Evolutionary conservation across 2,329 filamentous ascomycete species (phyloP), one percentile per base, ranked within the genome.

Genomic region (Juglanconis oblonga): DNA sequence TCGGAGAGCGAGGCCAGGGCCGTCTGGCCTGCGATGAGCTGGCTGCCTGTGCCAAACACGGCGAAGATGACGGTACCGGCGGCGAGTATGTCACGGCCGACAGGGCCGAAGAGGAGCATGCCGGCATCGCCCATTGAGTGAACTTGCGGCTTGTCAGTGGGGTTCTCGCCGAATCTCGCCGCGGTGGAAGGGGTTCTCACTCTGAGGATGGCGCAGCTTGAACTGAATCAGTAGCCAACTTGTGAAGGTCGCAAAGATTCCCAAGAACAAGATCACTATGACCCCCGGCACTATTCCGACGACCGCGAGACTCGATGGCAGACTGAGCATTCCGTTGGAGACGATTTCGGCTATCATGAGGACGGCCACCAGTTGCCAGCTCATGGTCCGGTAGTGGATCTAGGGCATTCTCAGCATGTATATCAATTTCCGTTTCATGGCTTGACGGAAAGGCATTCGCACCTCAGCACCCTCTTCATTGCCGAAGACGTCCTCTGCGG

Each of bases 61-160:
- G 80, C 79, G 64, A 84, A 84, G 64, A 81, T 73, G 56, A 82
- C 69, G 0, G 79, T 83, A 3, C 81, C 80, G 17, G 71, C 74
- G 35, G 74, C 75, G 42, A 84, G 73, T 11, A 83, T 62, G 63
- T 81, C 81, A 31, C 80, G 75, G 0, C 82, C 81, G 5, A 79
- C 60, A 1, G 75, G 77, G 3, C 83, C 83, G 57, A 84, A 82
- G 24, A 86, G 73, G 55, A 84, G 77, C 47, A 70, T 71, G 14
- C 82, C 82, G 0, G 81, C 82, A 63, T 85, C 82, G 47, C 82
- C 82, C 72, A 85, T 84, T 55, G 79, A 79, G 65, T 85, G 83
- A 3, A 85, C 81, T 77, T 68, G 32, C 17, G 17, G 17, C 17
- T 24, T 24, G 17, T 24, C 17, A 24, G 17, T 24, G 17, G 17